Evolutionary conservation across 352 stramenopile species (phyloP).

Genomic region (Pythium phragmitis): DNA sequence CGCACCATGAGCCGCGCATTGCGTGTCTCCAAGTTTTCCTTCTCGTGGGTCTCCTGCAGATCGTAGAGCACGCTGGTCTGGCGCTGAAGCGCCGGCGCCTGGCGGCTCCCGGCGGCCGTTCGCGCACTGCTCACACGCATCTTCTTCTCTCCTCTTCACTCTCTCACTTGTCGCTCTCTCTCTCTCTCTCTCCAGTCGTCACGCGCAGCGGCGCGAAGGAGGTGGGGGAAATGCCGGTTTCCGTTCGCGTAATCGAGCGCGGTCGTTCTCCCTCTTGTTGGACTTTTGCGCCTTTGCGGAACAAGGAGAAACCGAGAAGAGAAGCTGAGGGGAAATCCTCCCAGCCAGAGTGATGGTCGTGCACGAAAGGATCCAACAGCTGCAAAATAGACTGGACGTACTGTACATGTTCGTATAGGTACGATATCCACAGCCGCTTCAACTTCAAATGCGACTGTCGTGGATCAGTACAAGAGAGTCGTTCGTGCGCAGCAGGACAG

Average conservation of each 20-base stretch:
- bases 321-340: constrained; percentile 7
- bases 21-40: constrained; percentile 64
- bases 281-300: background rate
- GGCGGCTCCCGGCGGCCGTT: background rate
- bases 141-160: constrained; percentile 1
- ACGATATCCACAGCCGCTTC: constrained; percentile 3
- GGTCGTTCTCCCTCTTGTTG: background rate
- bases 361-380: constrained; percentile 23
- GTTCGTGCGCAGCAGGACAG: too few relatives aligned
- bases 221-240: background rate
- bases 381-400: constrained; percentile 1
- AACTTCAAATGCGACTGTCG: background rate
- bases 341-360: constrained; percentile 28
- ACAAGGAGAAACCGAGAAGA: constrained; percentile 3
- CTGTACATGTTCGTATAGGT: constrained; percentile 7
- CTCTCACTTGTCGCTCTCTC: background rate
- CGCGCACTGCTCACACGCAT: constrained; percentile 36
- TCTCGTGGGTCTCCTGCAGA: constrained; percentile 74
- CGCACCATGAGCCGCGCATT: constrained; percentile 75
- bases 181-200: too few relatives aligned
- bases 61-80: constrained; percentile 81
- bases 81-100: constrained; percentile 37
- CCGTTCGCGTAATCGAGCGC: background rate
- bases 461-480: background rate
- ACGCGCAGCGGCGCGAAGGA: background rate